Percentiles rank a stretch among this genome's conserved stretches.
phyloP scores from a whole-genome alignment of 257 asterid genomes.

The Vinca minor region DNA sequence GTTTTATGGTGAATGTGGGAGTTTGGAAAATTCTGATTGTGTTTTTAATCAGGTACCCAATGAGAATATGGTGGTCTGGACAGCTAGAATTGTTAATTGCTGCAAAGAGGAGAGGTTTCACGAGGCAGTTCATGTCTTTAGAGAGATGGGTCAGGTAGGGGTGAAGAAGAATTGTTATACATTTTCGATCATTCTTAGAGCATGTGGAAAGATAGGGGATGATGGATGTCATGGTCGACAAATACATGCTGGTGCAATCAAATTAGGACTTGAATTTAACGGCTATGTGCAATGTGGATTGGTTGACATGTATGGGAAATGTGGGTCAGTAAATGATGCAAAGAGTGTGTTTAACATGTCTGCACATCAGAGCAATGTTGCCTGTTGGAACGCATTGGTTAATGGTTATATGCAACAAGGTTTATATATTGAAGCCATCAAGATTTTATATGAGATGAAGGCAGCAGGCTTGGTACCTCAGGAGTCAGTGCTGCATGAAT shows the following conservation, averaged over 20 bases:
- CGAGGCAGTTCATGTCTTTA: constrained; percentile 38
- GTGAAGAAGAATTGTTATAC: constrained; percentile 52
- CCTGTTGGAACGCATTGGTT: constrained; percentile 58
- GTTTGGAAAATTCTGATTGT: constrained; percentile 31
- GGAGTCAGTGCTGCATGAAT: constrained; percentile 42
- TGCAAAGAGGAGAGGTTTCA: constrained; percentile 35
- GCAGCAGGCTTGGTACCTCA: constrained; percentile 41
- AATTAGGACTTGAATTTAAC: constrained; percentile 53
- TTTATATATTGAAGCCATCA: constrained; percentile 37
- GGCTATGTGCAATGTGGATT: constrained; percentile 54
- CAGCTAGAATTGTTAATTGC: constrained; percentile 44
- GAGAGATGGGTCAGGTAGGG: constrained; percentile 56
- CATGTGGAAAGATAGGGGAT: constrained; percentile 56
- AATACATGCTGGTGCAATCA: constrained; percentile 53
- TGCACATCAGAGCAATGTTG: constrained; percentile 26
- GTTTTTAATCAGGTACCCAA: constrained; percentile 32
- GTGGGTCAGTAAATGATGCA: constrained; percentile 47
- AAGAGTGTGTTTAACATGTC: constrained; percentile 26
- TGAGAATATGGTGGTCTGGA: constrained; percentile 55
- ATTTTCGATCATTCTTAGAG: constrained; percentile 57
- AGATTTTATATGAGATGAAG: constrained; percentile 43
- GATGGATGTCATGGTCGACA: constrained; percentile 43
- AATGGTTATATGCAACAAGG: constrained; percentile 39
- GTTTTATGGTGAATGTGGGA: constrained; percentile 52
- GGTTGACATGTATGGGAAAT: constrained; percentile 52